phyloP scores from a whole-genome alignment of 768 basidiomycete genomes.

The Lentinula detonsa region DNA sequence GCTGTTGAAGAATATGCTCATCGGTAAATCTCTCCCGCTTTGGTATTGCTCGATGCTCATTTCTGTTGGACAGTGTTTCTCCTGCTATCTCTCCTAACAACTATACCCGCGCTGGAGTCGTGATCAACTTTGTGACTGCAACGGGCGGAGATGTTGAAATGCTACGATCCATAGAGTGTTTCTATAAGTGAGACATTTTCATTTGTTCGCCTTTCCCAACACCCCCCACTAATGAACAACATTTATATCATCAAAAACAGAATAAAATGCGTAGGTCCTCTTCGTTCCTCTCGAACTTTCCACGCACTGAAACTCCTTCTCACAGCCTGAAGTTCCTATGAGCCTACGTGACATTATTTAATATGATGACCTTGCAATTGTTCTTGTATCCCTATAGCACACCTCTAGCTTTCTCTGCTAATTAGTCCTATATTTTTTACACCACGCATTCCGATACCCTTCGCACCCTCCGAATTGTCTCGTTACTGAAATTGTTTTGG shows the following conservation, averaged over 20 bases:
- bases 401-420: slow-evolving; percentile 28
- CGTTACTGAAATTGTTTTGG: slow-evolving; percentile 43
- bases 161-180: slow-evolving; percentile 97
- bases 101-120: slow-evolving; percentile 83
- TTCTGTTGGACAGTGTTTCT: slow-evolving; percentile 52
- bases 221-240: background rate
- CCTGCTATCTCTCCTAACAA: slow-evolving; percentile 77
- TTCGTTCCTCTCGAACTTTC: background rate
- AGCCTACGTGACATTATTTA: slow-evolving; percentile 86
- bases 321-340: slow-evolving; percentile 85
- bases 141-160: slow-evolving; percentile 98
- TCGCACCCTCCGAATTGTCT: slow-evolving; percentile 56
- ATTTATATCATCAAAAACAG: slow-evolving; percentile 28
- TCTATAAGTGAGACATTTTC: slow-evolving; percentile 71
- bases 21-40: slow-evolving; percentile 44
- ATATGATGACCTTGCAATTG: slow-evolving; percentile 38
- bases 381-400: slow-evolving; percentile 83
- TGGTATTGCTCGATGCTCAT: background rate
- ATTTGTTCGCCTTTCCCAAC: background rate
- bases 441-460: slow-evolving; percentile 66
- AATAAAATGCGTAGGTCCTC: slow-evolving; percentile 78
- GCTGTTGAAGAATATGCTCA: slow-evolving; percentile 97
- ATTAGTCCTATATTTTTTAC: slow-evolving; percentile 37
- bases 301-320: slow-evolving; percentile 16
- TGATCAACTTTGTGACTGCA: slow-evolving; percentile 96